These are phyloP conservation scores for Cercospora brassicicola DNA, from an alignment of 2,329 filamentous ascomycete species.

Conservation along the genomic window DNA sequence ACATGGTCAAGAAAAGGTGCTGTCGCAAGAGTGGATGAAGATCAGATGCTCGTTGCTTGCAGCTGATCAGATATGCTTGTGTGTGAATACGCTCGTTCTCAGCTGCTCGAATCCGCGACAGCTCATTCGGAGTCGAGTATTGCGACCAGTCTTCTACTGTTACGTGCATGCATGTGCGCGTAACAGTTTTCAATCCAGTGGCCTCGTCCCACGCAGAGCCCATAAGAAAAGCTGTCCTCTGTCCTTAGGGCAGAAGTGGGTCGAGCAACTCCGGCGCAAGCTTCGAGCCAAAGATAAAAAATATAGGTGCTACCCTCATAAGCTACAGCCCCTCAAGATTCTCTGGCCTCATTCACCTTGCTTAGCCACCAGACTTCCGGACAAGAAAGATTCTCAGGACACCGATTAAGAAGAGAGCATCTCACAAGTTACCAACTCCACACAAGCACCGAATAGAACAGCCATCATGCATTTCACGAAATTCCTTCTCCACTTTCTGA, in stretches of 20 bases:
- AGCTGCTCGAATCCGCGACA: not conserved
- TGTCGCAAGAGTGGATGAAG: not conserved
- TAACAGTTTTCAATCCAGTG: not conserved
- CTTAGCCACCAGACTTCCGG: not conserved
- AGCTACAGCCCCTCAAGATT: not conserved
- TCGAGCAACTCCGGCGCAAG: not conserved
- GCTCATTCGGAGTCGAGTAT: not conserved
- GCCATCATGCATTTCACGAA: not conserved
- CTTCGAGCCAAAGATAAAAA: not conserved
- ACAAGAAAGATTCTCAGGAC: not conserved
- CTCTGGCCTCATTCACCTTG: not conserved
- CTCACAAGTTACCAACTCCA: not conserved
- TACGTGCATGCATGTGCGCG: not conserved
- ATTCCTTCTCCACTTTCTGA: not conserved
- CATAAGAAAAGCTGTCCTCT: not conserved
- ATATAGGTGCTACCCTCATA: not conserved
- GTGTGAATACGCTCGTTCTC: not conserved
- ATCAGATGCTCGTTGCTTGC: not conserved
- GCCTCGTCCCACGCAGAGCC: not conserved
- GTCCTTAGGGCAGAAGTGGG: not conserved
- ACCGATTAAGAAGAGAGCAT: not conserved
- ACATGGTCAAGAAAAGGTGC: not conserved
- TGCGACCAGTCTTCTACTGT: not conserved
- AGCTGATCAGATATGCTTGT: not conserved
- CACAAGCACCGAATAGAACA: not conserved